phyloP scores from a whole-genome alignment of 208 protist species.

The Trypanosoma scelopori region DNA sequence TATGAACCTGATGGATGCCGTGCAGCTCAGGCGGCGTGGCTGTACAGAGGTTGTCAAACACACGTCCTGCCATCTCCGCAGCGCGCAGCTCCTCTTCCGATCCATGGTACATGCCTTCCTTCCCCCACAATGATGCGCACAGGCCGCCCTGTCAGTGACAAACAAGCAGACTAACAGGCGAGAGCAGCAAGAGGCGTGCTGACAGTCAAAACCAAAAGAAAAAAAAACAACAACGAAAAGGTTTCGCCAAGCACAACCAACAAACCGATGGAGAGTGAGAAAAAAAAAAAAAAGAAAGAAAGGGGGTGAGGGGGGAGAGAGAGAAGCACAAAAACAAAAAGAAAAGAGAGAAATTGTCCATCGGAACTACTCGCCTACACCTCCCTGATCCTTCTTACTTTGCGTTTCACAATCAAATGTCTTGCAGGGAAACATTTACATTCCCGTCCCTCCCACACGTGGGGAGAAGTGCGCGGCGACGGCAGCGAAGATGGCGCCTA shows the following conservation, averaged over 20 bases:
- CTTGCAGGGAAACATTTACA: background rate
- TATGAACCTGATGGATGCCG: conserved; percentile 23
- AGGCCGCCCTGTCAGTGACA: no score
- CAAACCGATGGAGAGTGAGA: background rate
- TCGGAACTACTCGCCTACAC: background rate
- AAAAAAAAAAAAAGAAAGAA: no score
- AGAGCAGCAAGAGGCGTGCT: no score
- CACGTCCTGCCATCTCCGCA: conserved; percentile 29
- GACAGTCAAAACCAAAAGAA: no score
- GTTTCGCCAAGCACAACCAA: background rate
- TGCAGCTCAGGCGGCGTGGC: conserved; percentile 15
- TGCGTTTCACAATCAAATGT: background rate
- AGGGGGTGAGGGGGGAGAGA: no score
- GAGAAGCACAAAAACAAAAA: no score
- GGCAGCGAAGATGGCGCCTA: conserved; percentile 21
- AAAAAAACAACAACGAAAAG: background rate
- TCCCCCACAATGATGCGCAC: background rate
- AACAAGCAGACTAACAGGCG: no score
- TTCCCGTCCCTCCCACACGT: no score
- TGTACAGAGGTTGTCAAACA: conserved; percentile 27
- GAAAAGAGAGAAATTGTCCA: no score
- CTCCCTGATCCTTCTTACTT: background rate
- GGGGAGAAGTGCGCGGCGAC: background rate
- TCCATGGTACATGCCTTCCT: conserved; percentile 16
- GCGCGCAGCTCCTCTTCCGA: conserved; percentile 27